Percentiles rank a stretch among this genome's conserved stretches.
Conservation (phyloP, 2,329 filamentous ascomycete species). For the Xylariales sp. region DNA sequence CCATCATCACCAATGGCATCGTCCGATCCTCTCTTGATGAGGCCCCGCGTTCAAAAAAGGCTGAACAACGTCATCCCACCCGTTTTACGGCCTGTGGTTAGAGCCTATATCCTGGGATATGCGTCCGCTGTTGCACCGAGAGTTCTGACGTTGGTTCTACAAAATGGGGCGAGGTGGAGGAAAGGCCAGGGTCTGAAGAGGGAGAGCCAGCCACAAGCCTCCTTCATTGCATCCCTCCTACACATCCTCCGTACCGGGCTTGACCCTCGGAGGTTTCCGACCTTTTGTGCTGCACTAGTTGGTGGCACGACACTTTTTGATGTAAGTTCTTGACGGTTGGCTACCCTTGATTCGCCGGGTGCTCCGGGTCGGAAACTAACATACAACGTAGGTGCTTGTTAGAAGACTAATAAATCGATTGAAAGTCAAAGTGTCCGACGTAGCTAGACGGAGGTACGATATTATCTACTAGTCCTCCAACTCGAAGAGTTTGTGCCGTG, state of each 20-base stretch:
- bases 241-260: conserved; percentile 63
- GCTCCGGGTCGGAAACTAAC: conserved; percentile 23
- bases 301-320: conserved; percentile 72
- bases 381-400: conserved; percentile 41
- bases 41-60: conserved; percentile 39
- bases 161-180: conserved; percentile 57
- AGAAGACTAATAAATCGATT: conserved; percentile 43
- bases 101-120: conserved; percentile 71
- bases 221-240: conserved; percentile 50
- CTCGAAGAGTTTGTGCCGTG: neutral
- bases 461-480: neutral
- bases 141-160: conserved; percentile 65
- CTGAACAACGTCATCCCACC: conserved; percentile 58
- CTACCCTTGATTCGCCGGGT: neutral
- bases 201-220: conserved; percentile 44
- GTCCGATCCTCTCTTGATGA: conserved; percentile 34
- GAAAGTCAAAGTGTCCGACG: conserved; percentile 40
- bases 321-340: conserved; percentile 54
- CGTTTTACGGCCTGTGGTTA: conserved; percentile 64
- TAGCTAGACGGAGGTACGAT: conserved; percentile 51
- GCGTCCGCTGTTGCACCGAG: conserved; percentile 68
- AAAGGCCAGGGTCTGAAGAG: conserved; percentile 48
- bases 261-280: conserved; percentile 67
- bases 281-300: conserved; percentile 70
- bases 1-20: conserved; percentile 43